Base-by-base conservation (phyloP, 345 rosid genomes). In the Eutrema yunnanense region DNA sequence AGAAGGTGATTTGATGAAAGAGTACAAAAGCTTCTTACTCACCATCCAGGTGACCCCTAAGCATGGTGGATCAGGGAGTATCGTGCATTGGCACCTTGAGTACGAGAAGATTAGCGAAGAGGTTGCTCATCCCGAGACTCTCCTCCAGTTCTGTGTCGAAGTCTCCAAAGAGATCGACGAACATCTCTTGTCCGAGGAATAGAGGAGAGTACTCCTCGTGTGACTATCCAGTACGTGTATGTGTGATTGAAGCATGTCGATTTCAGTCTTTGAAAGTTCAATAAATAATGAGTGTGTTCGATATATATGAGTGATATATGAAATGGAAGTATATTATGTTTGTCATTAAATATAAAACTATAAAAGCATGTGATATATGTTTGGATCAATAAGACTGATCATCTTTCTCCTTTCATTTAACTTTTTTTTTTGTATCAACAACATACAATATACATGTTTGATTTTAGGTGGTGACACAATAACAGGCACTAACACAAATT, bases 21-120 rank as follows among this genome's bases (percentile, higher is more conserved):
- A 73, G 43, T 65, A 65, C 60, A 56, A 51, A 14, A 65, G 50
- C 13, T 65, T 55, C 9, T 2, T 32, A 49, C 0, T 56, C 27
- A 75, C 55, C 1, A 4, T 75, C 10, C 79, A 75, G n/a, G 79
- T 54, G 42, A 60, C 74, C 12, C 74, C 71, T n/a, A 61, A 43
- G 47, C 38, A 51, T n/a, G 79, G 8, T 10, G 69, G 56, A 8
- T 6, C 72, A 11, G 63, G 79, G 9, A 68, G 79, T 53, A n/a
- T 75, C 10, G 79, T 48, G 38, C 75, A 67, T 19, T 81, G 78
- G 84, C 77, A 51, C 19, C 38, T 78, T 9, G 78, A 78, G 36
- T 78, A 81, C 7, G 81, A 78, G 81, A 78, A 71, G 65, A 51
- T 65, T 14, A 71, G 41, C 48, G 61, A 56, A 3, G 42, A 14